phyloP scores from a whole-genome alignment of 441 rosid species.

The Euphorbia corollata region DNA sequence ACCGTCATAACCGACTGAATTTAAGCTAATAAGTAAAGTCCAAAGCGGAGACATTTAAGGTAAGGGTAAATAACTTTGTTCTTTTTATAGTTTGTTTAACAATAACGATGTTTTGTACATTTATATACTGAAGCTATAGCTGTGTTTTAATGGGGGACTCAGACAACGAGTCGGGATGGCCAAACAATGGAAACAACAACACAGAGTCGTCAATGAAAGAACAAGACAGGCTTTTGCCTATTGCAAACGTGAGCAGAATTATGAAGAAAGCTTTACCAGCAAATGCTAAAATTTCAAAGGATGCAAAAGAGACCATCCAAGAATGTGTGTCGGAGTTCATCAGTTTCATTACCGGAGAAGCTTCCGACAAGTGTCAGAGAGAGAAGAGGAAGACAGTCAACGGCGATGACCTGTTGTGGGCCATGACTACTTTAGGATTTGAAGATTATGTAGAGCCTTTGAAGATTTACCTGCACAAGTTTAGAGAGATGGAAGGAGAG shows the following conservation, averaged over 20 bases:
- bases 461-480: slow-evolving; percentile 43
- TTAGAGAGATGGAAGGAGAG: slow-evolving; percentile 47
- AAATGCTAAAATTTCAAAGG: slow-evolving; percentile 52
- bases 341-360: slow-evolving; percentile 56
- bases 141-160: slow-evolving; percentile 39
- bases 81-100: background rate
- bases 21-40: too few species aligned
- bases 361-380: slow-evolving; percentile 52
- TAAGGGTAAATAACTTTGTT: background rate
- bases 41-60: background rate
- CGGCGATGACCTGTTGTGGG: slow-evolving; percentile 52
- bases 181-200: slow-evolving; percentile 20
- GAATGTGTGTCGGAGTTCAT: slow-evolving; percentile 61
- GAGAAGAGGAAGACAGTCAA: slow-evolving; percentile 50
- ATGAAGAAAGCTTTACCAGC: slow-evolving; percentile 59
- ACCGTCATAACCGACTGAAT: background rate
- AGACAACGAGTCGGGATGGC: slow-evolving; percentile 48
- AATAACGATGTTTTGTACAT: too few species aligned
- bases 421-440: slow-evolving; percentile 49
- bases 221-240: slow-evolving; percentile 47
- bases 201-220: slow-evolving; percentile 31
- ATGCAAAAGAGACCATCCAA: slow-evolving; percentile 54
- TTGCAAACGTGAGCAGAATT: slow-evolving; percentile 51
- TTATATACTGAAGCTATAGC: background rate
- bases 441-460: slow-evolving; percentile 47